Percentiles rank a stretch among this genome's conserved stretches.
Evolutionary conservation across 495 filamentous ascomycete genomes (phyloP).

Genomic region (Hypoxylon perforatum): DNA sequence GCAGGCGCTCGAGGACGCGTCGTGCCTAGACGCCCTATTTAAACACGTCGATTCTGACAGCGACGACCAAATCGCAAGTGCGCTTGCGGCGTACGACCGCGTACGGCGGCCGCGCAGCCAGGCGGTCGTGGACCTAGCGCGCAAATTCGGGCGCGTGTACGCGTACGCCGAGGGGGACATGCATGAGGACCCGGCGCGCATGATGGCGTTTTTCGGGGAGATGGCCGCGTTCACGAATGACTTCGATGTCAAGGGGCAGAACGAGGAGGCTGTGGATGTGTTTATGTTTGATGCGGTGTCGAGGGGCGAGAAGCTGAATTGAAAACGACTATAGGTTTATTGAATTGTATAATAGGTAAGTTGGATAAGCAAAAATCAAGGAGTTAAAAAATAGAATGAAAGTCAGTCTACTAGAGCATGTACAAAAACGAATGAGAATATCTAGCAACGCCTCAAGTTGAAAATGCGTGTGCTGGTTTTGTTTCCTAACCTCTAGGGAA

Average conservation of each 20-base stretch:
- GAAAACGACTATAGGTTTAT: no score
- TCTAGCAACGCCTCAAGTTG: no score
- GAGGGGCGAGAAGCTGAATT: no score
- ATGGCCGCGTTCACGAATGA: conserved; percentile 49
- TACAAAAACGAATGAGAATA: no score
- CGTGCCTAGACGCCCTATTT: conserved; percentile 52
- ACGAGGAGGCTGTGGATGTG: conserved; percentile 38
- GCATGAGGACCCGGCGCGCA: conserved; percentile 47
- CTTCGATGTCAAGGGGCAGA: conserved; percentile 47
- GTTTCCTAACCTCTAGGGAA: no score
- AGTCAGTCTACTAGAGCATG: no score
- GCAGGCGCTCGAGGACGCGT: conserved; percentile 70
- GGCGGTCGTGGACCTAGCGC: conserved; percentile 45
- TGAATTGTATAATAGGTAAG: no score
- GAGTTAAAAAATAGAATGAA: no score
- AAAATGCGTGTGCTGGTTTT: no score
- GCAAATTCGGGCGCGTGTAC: conserved; percentile 49
- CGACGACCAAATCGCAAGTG: conserved; percentile 25
- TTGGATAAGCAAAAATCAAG: no score
- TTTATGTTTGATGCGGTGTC: no score
- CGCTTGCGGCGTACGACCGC: conserved; percentile 45
- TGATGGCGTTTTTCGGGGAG: conserved; percentile 44
- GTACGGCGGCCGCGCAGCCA: conserved; percentile 47
- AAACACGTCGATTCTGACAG: conserved; percentile 18
- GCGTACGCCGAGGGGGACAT: conserved; percentile 48